Evolutionary conservation across 2,329 filamentous ascomycete genomes (phyloP).

Genomic region (Tolypocladium pustulatum): DNA sequence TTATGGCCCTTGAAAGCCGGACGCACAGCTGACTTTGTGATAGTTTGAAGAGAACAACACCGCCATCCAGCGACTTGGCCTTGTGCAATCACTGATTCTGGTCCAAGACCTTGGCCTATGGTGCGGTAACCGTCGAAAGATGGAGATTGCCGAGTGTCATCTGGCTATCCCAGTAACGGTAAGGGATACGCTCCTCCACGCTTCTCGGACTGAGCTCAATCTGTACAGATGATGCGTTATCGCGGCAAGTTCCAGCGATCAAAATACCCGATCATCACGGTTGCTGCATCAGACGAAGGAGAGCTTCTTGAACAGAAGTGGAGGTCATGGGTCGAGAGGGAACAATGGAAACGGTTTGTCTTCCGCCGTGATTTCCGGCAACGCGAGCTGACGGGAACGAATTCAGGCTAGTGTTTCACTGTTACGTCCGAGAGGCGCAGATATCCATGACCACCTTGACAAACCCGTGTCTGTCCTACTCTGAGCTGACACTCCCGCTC

Average conservation of each 20-base stretch:
- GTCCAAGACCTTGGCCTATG: constrained; percentile 40
- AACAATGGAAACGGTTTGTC: constrained; percentile 52
- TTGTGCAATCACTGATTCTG: constrained; percentile 38
- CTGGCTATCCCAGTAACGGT: constrained; percentile 34
- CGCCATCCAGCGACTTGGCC: constrained; percentile 32
- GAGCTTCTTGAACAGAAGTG: constrained; percentile 52
- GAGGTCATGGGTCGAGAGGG: constrained; percentile 51
- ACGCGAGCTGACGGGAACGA: not conserved
- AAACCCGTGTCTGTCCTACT: constrained; percentile 56
- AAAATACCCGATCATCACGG: constrained; percentile 38
- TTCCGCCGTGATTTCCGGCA: not conserved
- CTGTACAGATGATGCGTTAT: constrained; percentile 39
- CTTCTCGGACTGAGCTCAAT: not conserved
- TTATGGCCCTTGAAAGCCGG: not conserved
- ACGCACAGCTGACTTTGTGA: constrained; percentile 2
- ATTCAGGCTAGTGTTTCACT: constrained; percentile 48
- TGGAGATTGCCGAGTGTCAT: constrained; percentile 45
- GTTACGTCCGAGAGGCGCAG: constrained; percentile 55
- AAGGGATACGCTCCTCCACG: constrained; percentile 7
- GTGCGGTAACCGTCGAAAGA: constrained; percentile 44
- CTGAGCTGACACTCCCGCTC: constrained; percentile 56
- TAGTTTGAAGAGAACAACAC: constrained; percentile 40
- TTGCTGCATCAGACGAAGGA: constrained; percentile 43
- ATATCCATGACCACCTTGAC: constrained; percentile 56
- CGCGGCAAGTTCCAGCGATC: constrained; percentile 48